Evolutionary conservation across 1,284 basidiomycete genomes (phyloP).

Genomic region (Ceratobasidium theobromae): DNA sequence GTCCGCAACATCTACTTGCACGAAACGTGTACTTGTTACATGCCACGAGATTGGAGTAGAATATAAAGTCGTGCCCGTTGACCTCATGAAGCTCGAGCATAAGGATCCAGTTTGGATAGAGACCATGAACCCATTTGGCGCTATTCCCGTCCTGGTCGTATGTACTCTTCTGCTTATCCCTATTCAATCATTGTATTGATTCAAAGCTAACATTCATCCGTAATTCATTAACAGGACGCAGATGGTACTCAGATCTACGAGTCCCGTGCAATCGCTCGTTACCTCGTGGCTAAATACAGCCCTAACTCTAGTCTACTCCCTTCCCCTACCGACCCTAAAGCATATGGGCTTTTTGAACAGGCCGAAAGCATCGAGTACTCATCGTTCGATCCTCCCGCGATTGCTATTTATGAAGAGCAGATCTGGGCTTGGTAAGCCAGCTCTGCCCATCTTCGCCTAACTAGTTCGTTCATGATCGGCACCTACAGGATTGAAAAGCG

Average conservation of each 20-base stretch:
- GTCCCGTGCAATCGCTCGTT: slow-evolving; percentile 56
- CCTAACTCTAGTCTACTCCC: slow-evolving; percentile 42
- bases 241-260: slow-evolving; percentile 41
- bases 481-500: slow-evolving; percentile 33
- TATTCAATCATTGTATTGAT: no score
- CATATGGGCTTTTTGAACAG: slow-evolving; percentile 43
- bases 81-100: slow-evolving; percentile 18
- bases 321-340: slow-evolving; percentile 41
- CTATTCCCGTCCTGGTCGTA: slow-evolving; percentile 26
- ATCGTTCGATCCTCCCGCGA: slow-evolving; percentile 40
- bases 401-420: background rate
- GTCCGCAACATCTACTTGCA: slow-evolving; percentile 22
- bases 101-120: background rate
- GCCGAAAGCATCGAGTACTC: slow-evolving; percentile 42
- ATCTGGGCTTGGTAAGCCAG: background rate
- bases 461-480: background rate
- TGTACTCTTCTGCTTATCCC: background rate
- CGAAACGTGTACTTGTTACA: slow-evolving; percentile 20
- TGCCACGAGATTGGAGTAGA: slow-evolving; percentile 29
- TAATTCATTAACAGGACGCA: slow-evolving; percentile 29
- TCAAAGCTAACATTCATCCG: no score
- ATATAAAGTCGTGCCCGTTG: slow-evolving; percentile 13
- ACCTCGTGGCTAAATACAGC: slow-evolving; percentile 51
- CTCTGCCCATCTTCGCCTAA: background rate
- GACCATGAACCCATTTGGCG: slow-evolving; percentile 21